phyloP scores from a whole-genome alignment of 2,329 filamentous ascomycete species.

The Verruconis gallopava region DNA sequence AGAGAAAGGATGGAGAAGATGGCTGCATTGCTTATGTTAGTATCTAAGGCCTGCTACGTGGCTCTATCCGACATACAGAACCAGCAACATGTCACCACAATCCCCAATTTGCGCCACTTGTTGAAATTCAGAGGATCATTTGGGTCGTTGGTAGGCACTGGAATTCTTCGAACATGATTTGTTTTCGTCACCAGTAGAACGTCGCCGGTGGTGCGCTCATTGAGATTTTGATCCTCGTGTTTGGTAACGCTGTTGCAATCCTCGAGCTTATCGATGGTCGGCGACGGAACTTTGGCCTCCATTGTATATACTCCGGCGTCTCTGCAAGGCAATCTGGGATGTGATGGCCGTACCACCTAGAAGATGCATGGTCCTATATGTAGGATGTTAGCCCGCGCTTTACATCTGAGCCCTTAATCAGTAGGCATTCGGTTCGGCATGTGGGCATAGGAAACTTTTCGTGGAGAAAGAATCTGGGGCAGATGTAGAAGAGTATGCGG shows the following conservation, averaged over 20 bases:
- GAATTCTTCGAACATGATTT: slow-evolving; percentile 14
- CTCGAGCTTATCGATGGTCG: background rate
- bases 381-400: no score
- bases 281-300: background rate
- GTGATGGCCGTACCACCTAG: no score
- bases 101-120: slow-evolving; percentile 15
- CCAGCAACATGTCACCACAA: slow-evolving; percentile 19
- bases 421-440: no score
- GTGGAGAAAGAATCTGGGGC: no score
- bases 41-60: slow-evolving; percentile 2
- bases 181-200: slow-evolving; percentile 13
- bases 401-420: no score
- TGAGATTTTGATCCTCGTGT: no score
- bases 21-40: slow-evolving; percentile 6
- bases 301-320: no score
- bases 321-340: no score
- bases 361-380: no score
- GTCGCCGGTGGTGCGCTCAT: slow-evolving; percentile 9
- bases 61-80: slow-evolving; percentile 15
- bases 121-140: slow-evolving; percentile 18
- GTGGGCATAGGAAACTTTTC: no score
- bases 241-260: background rate
- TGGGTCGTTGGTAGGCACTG: slow-evolving; percentile 13
- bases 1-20: slow-evolving; percentile 33
- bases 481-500: no score